Evolutionary conservation across 129 eudicot genomes (phyloP).

Genomic region (Tanacetum coccineum): DNA sequence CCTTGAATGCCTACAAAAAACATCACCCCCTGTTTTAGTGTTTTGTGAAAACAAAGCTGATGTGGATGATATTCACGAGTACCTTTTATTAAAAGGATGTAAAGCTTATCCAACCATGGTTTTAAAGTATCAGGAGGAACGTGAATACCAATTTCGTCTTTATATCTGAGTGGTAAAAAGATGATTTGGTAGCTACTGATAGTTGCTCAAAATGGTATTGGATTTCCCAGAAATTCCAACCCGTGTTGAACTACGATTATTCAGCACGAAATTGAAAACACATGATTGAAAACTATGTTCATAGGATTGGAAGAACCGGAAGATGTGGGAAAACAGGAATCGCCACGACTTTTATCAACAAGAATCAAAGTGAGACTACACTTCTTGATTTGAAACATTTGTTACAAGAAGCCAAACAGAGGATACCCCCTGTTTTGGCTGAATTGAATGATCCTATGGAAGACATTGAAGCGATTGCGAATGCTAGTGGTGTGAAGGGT

Average conservation of each 20-base stretch:
- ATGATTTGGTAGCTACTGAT: conserved; percentile 34
- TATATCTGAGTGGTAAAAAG: conserved; percentile 47
- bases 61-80: conserved; percentile 83
- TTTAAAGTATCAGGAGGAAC: conserved; percentile 88
- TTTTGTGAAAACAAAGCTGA: conserved; percentile 81
- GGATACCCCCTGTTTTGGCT: conserved; percentile 78
- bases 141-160: conserved; percentile 68
- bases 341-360: conserved; percentile 75
- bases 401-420: conserved; percentile 82
- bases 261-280: no score
- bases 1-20: conserved; percentile 75
- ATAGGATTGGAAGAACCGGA: conserved; percentile 83
- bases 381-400: conserved; percentile 79
- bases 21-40: conserved; percentile 73
- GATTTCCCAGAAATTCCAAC: conserved; percentile 89
- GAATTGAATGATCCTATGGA: conserved; percentile 74
- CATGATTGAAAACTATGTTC: conserved; percentile 80
- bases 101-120: conserved; percentile 71
- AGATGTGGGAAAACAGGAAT: conserved; percentile 87
- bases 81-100: conserved; percentile 66
- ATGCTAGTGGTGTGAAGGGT: conserved; percentile 79
- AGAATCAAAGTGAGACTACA: conserved; percentile 81
- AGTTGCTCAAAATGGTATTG: conserved; percentile 83
- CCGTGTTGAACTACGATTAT: conserved; percentile 78
- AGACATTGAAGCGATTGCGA: conserved; percentile 53